Evolutionary conservation across 2,329 filamentous ascomycete species (phyloP), one percentile per base, ranked within the genome.

Genomic region (Ambrosiella xylebori): DNA sequence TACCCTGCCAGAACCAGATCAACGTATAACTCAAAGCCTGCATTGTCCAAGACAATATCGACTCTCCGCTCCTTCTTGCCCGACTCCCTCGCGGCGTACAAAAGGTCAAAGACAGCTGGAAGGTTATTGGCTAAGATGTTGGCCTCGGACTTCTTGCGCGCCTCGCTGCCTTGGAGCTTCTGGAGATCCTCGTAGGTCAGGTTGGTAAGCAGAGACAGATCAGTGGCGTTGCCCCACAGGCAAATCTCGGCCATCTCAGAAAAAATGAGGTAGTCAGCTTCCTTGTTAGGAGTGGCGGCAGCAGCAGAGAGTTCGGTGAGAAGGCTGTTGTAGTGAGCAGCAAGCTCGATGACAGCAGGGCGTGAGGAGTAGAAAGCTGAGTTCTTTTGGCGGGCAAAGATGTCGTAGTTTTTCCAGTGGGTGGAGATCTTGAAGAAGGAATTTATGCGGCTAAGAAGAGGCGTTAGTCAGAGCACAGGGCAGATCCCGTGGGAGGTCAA

Each of bases 161-260:
- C 89, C 65, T 90, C 78, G 7, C 86, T 84, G 13, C 91, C 91
- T 73, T 98, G 93, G 8, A 97, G 77, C 70, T 95, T 95, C 72
- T 97, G 91, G 63, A 98, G 94, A 66, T 97, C 93, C 65, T 96
- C 90, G 69, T 95, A 95, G 1, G 86, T 88, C 58, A 96, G 77
- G 64, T 85, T 89, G 0, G 90, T 95, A 58, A 97, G 76, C 17
- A 97, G 83, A 0, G 88, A 95, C 12, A 97, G 76, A 68, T 97
- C 93, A 0, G 91, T 97, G 1, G 91, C 93, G 68, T 97, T 97
- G 9, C 91, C 91, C 91, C 91, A 97, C 1, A 97, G 79, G 68
- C 90, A 96, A 64, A 96, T 93, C 74, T 96, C 88, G 70, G 85
- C 90, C 85, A 97, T 94, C 68, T 97, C 91, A 27, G 77, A 77